Base-by-base conservation (phyloP, 169 alveolate genomes). In the Plasmodium sp. region DNA sequence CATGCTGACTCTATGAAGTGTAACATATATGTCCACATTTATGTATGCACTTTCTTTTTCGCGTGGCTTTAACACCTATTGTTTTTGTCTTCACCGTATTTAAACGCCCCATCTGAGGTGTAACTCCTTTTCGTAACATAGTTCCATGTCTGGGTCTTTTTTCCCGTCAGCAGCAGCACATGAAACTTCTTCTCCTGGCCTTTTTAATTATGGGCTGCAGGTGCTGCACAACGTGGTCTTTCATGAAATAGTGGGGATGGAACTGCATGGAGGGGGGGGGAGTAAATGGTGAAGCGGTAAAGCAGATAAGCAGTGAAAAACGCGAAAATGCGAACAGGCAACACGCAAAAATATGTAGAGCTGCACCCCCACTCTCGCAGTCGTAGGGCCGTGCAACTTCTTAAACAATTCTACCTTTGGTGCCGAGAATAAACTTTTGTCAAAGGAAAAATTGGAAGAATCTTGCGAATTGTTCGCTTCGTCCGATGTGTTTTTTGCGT, bases 141-240 rank as follows among this genome's bases (percentile, higher is more conserved):
- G 39, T 67, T 81, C 12, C 27, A 31, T 43, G 22, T 54, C 27
- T 84, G 34, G n/a, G 27, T 18, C 77, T 16, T 36, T 43, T 27
- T 9, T 82, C 58, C 34, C 77, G 27, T 75, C 48, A n/a, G 33
- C 94, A 81, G 43, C 94, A 90, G 36, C 84, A 90, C 77, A 81
- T 39, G 74, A 31, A 58, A 16, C 16, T 80, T 41, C 41, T 90
- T 51, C 14, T 58, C 81, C 73, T 79, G 12, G 94, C 91, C 12
- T 90, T 90, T 81, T 90, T 90, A 36, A 90, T 80, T 56, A 90
- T 48, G 75, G 94, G 94, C 3, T 90, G 91, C 73, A 90, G 34
- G 36, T 90, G 81, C 72, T 90, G 92, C 72, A 90, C 73, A 16
- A 51, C 54, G 48, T 90, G 80, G 54, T 90, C 62, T 45, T 90